phyloP scores from a whole-genome alignment of 176 grass and related monocot species.

The Eleusine indica region DNA sequence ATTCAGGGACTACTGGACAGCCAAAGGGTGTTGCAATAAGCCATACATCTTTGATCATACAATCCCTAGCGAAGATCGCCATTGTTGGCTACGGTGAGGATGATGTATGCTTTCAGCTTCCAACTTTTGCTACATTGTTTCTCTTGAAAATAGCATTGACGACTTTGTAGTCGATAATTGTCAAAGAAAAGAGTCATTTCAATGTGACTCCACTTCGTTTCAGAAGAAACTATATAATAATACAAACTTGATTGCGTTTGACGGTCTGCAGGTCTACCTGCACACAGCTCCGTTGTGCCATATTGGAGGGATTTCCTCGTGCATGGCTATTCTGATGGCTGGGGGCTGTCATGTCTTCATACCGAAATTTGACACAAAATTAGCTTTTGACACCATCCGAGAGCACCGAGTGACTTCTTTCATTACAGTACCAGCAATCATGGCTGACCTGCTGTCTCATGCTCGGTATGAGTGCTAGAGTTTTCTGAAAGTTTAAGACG shows the following conservation, averaged over 20 bases:
- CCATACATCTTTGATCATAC: conserved; percentile 79
- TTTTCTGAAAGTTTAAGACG: neutral
- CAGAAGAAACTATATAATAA: neutral
- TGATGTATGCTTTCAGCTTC: conserved; percentile 80
- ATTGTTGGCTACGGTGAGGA: conserved; percentile 81
- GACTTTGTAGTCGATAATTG: neutral
- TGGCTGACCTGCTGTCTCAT: conserved; percentile 77
- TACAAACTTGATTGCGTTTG: neutral
- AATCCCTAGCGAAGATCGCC: conserved; percentile 88
- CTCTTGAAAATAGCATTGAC: neutral
- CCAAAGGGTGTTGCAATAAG: conserved; percentile 86
- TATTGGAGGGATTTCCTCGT: conserved; percentile 92
- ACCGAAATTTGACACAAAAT: conserved; percentile 75
- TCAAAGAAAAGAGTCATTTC: neutral
- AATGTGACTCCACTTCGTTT: neutral
- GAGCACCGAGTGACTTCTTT: conserved; percentile 75
- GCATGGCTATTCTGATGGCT: conserved; percentile 68
- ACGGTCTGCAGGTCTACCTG: conserved; percentile 68
- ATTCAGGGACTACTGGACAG: conserved; percentile 74
- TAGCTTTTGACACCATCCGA: conserved; percentile 49
- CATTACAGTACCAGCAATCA: conserved; percentile 85
- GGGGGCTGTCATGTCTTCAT: conserved; percentile 73
- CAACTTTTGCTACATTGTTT: conserved; percentile 1
- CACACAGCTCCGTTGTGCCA: conserved; percentile 81
- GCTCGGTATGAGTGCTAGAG: conserved; percentile 38